Evolutionary conservation across 371 early-diverging fungal genomes (phyloP).

Genomic region (Coemansia sp.): DNA sequence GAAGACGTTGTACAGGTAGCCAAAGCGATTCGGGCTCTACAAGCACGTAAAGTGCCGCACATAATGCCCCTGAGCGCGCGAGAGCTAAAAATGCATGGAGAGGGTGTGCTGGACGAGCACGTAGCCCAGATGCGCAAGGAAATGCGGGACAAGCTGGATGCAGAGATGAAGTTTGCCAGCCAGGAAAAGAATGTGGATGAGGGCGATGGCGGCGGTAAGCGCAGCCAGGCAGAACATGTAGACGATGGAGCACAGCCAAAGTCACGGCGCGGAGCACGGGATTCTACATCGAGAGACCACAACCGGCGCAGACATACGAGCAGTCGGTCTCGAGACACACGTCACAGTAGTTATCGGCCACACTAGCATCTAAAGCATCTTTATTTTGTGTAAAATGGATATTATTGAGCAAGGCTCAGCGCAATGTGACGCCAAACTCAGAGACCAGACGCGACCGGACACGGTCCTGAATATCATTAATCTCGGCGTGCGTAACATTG

Average conservation of each 20-base stretch:
- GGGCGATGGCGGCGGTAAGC: not conserved
- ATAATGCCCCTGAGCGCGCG: slow-evolving; percentile 57
- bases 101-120: slow-evolving; percentile 15
- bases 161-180: not conserved
- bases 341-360: not conserved
- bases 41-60: slow-evolving; percentile 54
- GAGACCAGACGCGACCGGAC: slow-evolving; percentile 68
- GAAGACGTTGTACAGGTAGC: slow-evolving; percentile 70
- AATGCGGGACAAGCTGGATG: not conserved
- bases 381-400: not conserved
- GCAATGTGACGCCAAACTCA: slow-evolving; percentile 74
- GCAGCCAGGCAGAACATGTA: not conserved
- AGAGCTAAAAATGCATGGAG: slow-evolving; percentile 50
- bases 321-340: not conserved
- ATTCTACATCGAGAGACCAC: not conserved
- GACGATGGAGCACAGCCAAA: not conserved
- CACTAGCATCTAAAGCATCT: not conserved
- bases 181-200: not conserved
- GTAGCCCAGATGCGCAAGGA: slow-evolving; percentile 9
- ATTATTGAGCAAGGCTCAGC: slow-evolving; percentile 52
- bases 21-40: slow-evolving; percentile 62
- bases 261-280: not conserved
- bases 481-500: slow-evolving; percentile 90
- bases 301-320: not conserved
- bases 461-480: slow-evolving; percentile 83